phyloP scores from a whole-genome alignment of 345 rosid species.

The Euclidium syriacum region DNA sequence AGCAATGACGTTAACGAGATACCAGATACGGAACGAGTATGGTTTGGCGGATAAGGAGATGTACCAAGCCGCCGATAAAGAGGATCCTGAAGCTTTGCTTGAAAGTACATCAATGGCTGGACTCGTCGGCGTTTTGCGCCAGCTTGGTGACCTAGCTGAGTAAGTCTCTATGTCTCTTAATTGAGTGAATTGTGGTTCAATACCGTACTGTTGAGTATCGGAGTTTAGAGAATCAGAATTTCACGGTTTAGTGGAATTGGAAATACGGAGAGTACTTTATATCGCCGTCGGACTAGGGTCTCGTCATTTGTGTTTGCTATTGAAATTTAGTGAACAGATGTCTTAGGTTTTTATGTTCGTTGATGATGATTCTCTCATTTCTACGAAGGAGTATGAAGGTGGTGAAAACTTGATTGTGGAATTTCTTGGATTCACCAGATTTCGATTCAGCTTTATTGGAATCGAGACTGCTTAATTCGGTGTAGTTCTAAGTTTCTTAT shows the following conservation, averaged over 20 bases:
- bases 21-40: slow-evolving; percentile 75
- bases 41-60: slow-evolving; percentile 77
- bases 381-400: no score
- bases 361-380: background rate
- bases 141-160: slow-evolving; percentile 98
- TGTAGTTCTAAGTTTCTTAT: no score
- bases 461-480: no score
- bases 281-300: background rate
- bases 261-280: background rate
- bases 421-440: no score
- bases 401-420: no score
- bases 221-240: background rate
- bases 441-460: no score
- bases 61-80: slow-evolving; percentile 55
- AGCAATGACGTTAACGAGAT: slow-evolving; percentile 76
- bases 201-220: background rate
- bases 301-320: background rate
- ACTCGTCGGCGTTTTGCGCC: slow-evolving; percentile 91
- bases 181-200: background rate
- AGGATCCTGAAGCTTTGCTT: slow-evolving; percentile 83
- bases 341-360: background rate
- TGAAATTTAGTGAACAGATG: background rate
- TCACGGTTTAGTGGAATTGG: background rate
- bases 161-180: slow-evolving; percentile 29
- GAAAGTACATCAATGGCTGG: slow-evolving; percentile 95